Conservation (phyloP, 768 basidiomycete species). For the Pholiota molesta region DNA sequence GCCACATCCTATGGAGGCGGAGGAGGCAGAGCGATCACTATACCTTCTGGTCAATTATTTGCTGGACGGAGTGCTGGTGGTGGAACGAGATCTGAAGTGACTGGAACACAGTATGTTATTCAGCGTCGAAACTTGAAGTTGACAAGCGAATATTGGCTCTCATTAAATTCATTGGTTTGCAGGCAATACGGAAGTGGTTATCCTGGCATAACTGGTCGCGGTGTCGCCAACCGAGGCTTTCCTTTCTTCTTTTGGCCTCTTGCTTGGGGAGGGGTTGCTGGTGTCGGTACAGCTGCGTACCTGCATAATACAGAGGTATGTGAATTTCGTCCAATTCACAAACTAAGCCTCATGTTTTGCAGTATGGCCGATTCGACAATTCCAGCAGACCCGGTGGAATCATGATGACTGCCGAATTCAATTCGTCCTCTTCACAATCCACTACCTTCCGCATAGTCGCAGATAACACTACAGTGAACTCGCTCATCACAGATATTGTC, state of each 20-base stretch:
- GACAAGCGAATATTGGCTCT: constrained; percentile 4
- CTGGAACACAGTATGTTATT: constrained; percentile 42
- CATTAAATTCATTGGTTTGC: constrained; percentile 1
- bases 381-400: constrained; percentile 53
- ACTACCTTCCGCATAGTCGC: constrained; percentile 51
- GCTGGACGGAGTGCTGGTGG: constrained; percentile 56
- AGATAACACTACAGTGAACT: constrained; percentile 48
- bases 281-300: constrained; percentile 24
- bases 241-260: constrained; percentile 73
- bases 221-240: constrained; percentile 53
- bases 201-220: constrained; percentile 45
- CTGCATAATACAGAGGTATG: constrained; percentile 32
- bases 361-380: constrained; percentile 40
- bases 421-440: constrained; percentile 27
- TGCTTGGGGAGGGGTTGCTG: constrained; percentile 42
- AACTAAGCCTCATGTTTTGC: constrained; percentile 3
- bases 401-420: constrained; percentile 46
- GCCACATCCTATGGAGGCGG: constrained; percentile 31
- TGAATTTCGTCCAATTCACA: neutral
- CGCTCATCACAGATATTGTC: constrained; percentile 44
- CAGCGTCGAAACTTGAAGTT: neutral
- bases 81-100: constrained; percentile 46
- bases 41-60: constrained; percentile 48
- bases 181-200: constrained; percentile 70
- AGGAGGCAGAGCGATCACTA: constrained; percentile 34